phyloP scores from a whole-genome alignment of 129 eudicot species.

The Lonicera japonica region DNA sequence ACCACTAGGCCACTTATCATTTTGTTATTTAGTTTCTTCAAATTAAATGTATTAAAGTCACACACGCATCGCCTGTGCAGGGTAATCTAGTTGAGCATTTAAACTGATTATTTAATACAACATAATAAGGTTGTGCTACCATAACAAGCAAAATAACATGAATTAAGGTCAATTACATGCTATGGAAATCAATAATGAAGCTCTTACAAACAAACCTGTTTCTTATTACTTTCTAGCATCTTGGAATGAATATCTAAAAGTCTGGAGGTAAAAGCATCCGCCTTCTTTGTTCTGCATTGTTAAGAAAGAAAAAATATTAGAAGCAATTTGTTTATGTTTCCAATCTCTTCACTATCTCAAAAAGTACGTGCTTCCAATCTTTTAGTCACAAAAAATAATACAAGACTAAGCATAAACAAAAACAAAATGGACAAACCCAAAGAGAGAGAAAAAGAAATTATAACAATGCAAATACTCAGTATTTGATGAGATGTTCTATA shows the following conservation, averaged over 20 bases:
- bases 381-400: background rate
- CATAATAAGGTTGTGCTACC: background rate
- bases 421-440: background rate
- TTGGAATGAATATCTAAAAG: constrained; percentile 82
- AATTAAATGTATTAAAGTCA: too few relatives aligned
- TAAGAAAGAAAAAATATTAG: constrained; percentile 5
- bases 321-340: constrained; percentile 9
- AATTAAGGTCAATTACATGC: background rate
- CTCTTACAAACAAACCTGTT: constrained; percentile 48
- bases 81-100: background rate
- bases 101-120: background rate
- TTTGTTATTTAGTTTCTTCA: too few relatives aligned
- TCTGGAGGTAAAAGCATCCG: constrained; percentile 78
- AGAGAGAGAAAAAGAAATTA: background rate
- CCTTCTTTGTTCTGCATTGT: constrained; percentile 74
- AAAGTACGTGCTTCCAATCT: constrained; percentile 6
- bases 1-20: too few relatives aligned
- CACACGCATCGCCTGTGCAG: too few relatives aligned
- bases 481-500: too few relatives aligned
- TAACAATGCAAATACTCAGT: background rate
- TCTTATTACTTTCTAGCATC: constrained; percentile 75
- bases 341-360: background rate
- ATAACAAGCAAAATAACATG: background rate
- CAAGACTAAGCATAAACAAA: background rate
- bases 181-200: background rate